These are phyloP conservation scores for Aspergillus jensenii DNA, from an alignment of 2,329 filamentous ascomycete genomes.

Conservation along the genomic window DNA sequence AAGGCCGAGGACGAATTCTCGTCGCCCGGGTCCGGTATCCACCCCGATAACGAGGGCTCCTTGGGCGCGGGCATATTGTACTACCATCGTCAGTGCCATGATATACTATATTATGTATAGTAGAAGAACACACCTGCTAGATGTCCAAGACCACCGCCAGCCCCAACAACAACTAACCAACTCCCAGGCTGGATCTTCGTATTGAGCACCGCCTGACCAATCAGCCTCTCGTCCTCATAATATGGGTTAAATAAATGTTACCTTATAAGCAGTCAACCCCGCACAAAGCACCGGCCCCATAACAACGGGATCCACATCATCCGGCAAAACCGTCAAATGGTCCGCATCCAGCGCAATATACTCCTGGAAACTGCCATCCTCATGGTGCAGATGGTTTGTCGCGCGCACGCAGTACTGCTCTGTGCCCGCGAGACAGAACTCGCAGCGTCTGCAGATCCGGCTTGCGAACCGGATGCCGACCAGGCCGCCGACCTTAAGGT, in stretches of 20 bases:
- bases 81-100: conserved; percentile 17
- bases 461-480: conserved; percentile 48
- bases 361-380: conserved; percentile 48
- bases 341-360: conserved; percentile 46
- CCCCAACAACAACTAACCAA: conserved; percentile 48
- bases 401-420: conserved; percentile 44
- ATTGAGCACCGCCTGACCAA: conserved; percentile 41
- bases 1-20: conserved; percentile 39
- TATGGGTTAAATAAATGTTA: conserved; percentile 7
- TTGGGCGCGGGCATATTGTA: conserved; percentile 46
- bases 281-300: conserved; percentile 47
- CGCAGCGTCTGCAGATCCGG: conserved; percentile 44
- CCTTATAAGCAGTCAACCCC: conserved; percentile 47
- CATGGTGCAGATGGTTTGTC: conserved; percentile 48
- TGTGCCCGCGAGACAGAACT: conserved; percentile 43
- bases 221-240: not conserved
- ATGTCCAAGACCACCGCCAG: conserved; percentile 47
- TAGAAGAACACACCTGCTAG: conserved; percentile 36
- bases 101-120: no score
- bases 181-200: conserved; percentile 40
- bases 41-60: conserved; percentile 47
- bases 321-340: conserved; percentile 44
- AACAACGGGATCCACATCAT: conserved; percentile 42
- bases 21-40: conserved; percentile 40
- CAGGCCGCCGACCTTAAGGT: conserved; percentile 38